A percentile compares a stretch with the other conserved stretches of the same genome.
These are phyloP conservation scores for Passiflora organensis DNA, from an alignment of 345 rosid species.

Conservation along the genomic window DNA sequence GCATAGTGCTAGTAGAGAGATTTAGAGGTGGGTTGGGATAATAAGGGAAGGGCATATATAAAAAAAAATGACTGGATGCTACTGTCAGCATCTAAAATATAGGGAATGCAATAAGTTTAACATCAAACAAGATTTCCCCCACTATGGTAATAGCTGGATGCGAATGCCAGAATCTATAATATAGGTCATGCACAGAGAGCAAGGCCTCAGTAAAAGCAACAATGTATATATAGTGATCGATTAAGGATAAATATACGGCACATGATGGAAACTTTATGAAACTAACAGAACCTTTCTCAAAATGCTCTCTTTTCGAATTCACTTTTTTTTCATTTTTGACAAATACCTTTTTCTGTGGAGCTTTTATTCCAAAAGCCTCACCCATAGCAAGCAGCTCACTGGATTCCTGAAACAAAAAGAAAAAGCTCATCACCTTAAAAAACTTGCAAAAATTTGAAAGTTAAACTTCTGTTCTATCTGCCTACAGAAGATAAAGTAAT, in stretches of 20 bases:
- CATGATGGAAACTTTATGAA: no score
- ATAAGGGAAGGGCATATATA: no score
- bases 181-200: not conserved
- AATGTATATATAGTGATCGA: not conserved
- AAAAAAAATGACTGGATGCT: no score
- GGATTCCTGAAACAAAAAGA: constrained; percentile 55
- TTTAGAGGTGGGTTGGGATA: no score
- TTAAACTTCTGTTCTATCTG: not conserved
- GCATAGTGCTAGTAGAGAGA: no score
- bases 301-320: no score
- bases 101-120: no score
- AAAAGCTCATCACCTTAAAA: not conserved
- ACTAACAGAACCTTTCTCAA: not conserved
- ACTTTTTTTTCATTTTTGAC: not conserved
- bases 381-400: constrained; percentile 92
- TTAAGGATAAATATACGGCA: not conserved
- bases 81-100: no score
- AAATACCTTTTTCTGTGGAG: constrained; percentile 80
- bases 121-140: no score
- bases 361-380: constrained; percentile 86
- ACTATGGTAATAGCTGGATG: no score
- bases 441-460: not conserved
- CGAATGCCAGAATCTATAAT: not conserved
- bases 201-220: not conserved
- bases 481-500: not conserved